Base-by-base conservation (phyloP, 1,139 yeast species). In the Candida buenavistaensis region DNA sequence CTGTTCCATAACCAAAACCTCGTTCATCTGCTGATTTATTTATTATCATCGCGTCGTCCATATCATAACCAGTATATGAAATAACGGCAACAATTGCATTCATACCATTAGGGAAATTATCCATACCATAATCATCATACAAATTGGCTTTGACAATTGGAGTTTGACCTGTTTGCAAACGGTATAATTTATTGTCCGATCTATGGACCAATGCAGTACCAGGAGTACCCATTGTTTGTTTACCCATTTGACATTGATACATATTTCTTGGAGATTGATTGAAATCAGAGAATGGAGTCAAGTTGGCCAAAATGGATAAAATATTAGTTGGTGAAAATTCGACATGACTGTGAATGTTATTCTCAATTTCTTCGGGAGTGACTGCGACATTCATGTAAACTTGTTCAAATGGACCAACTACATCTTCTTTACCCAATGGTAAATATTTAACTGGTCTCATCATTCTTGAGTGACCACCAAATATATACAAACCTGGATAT, bases 181-280 rank as follows among this genome's bases (percentile, higher is more conserved):
- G 81, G 64, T 92, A 92, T 42, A 92, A 68, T 61, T 90, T 94
- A 68, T 94, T 94, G 61, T 92, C 99, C 1, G 96, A 85, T 63
- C 99, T 79, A 60, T 90, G 96, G 30, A 72, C 79, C 39, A 92
- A 70, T 0, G 96, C 97, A 39, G 92, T 96, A 67, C 97, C 97
- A 6, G 98, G 98, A 4, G 98, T 92, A 66, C 99, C 99, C 98
- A 92, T 92, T 15, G 99, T 92, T 72, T 92, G 99, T 68, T 92
- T 92, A 78, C 97, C 98, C 99, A 92, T 92, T 75, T 94, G 98
- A 71, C 99, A 92, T 69, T 92, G 99, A 62, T 92, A 92, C 98
- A 94, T 92, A 62, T 92, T 92, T 80, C 99, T 85, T 54, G 99
- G 99, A 23, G 97, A 89, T 71, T 92, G 99, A 64, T 92, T 92